Evolutionary conservation across 441 rosid species (phyloP).

Genomic region (Populus hybrid): DNA sequence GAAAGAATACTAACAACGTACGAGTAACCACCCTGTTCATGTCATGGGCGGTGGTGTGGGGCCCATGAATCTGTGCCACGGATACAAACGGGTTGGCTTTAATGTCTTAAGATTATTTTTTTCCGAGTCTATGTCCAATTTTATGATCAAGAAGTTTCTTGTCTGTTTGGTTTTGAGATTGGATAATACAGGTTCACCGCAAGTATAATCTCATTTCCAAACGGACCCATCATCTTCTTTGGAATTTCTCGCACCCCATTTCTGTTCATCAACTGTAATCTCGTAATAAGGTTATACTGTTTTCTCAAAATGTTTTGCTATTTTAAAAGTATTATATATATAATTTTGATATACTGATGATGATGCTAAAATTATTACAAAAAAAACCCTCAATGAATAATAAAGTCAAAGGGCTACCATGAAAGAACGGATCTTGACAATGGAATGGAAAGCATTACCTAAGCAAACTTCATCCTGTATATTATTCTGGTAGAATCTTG

Average conservation of each 20-base stretch:
- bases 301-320: neutral
- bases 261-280: neutral
- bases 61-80: neutral
- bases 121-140: neutral
- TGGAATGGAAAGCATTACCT: no score
- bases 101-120: neutral
- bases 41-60: neutral
- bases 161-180: neutral
- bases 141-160: neutral
- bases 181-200: neutral
- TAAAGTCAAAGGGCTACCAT: neutral
- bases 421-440: neutral
- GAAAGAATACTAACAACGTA: neutral
- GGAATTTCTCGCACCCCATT: neutral
- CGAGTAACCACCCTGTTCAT: neutral
- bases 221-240: neutral
- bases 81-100: neutral
- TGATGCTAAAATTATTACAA: no score
- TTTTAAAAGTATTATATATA: no score
- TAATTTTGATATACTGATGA: neutral
- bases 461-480: neutral
- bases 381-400: neutral
- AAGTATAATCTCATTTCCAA: neutral
- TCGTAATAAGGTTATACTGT: neutral
- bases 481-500: no score